These are phyloP conservation scores for Skeletonema potamos DNA, from an alignment of 108 stramenopile species.

Conservation along the genomic window DNA sequence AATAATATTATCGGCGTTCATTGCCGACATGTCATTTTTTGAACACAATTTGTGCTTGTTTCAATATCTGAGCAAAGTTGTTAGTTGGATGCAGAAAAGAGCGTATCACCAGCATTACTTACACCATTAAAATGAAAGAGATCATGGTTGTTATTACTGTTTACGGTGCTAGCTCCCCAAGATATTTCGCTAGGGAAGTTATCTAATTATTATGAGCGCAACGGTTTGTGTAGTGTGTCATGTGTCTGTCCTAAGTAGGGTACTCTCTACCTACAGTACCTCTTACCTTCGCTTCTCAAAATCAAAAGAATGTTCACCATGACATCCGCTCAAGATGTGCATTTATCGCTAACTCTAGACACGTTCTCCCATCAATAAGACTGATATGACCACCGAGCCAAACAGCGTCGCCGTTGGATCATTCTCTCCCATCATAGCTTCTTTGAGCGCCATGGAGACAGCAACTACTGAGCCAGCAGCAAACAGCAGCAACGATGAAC, in stretches of 20 bases:
- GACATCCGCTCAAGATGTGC: no score
- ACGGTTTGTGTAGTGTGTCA: no score
- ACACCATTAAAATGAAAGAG: slow-evolving; percentile 11
- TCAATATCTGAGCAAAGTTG: no score
- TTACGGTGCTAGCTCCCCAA: background rate
- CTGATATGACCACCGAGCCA: no score
- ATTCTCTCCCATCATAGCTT: no score
- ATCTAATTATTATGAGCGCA: background rate
- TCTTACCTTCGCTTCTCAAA: no score
- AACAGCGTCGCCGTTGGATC: no score
- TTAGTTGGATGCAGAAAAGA: background rate
- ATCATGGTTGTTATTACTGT: background rate
- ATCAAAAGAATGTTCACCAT: no score
- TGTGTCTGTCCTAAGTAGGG: no score
- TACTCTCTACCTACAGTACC: no score
- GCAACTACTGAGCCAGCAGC: background rate
- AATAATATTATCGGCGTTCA: background rate
- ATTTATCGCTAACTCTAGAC: no score
- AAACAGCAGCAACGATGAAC: background rate
- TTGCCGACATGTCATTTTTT: background rate
- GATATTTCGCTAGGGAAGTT: background rate
- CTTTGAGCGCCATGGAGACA: background rate
- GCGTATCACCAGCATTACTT: background rate
- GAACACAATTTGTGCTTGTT: background rate
- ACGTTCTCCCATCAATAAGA: no score